Conservation (phyloP, 2,329 filamentous ascomycete genomes). For the Leptodontidium sp. region DNA sequence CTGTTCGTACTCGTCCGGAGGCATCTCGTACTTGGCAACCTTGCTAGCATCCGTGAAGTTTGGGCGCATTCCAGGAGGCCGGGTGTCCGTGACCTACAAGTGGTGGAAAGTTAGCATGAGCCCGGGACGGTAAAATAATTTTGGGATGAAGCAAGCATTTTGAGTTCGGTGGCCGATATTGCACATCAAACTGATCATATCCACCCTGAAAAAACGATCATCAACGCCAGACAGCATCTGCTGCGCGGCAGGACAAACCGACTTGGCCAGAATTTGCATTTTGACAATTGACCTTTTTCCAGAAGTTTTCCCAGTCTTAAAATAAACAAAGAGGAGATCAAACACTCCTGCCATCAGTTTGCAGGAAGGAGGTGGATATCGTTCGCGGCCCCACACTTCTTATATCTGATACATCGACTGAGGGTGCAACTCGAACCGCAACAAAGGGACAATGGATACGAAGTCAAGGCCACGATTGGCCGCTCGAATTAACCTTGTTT, state of each 20-base stretch:
- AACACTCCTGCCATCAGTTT: constrained; percentile 18
- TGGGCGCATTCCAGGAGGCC: constrained; percentile 76
- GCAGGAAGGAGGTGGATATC: constrained; percentile 8
- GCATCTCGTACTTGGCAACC: constrained; percentile 91
- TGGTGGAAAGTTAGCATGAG: constrained; percentile 29
- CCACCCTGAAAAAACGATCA: background rate
- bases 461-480: constrained; percentile 4
- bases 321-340: constrained; percentile 15
- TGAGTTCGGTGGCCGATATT: constrained; percentile 7
- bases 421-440: constrained; percentile 24
- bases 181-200: constrained; percentile 7
- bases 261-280: constrained; percentile 13
- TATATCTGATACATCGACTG: constrained; percentile 20
- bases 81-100: constrained; percentile 77
- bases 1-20: constrained; percentile 83
- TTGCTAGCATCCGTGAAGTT: constrained; percentile 84
- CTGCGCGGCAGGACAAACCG: background rate
- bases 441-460: constrained; percentile 11
- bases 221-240: background rate
- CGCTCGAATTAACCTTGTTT: constrained; percentile 12
- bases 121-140: background rate
- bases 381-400: constrained; percentile 20
- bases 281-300: background rate
- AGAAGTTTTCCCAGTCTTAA: constrained; percentile 3
- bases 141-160: constrained; percentile 22